phyloP scores from a whole-genome alignment of 78 protist genomes.

The Dictyostelium firmibasis region DNA sequence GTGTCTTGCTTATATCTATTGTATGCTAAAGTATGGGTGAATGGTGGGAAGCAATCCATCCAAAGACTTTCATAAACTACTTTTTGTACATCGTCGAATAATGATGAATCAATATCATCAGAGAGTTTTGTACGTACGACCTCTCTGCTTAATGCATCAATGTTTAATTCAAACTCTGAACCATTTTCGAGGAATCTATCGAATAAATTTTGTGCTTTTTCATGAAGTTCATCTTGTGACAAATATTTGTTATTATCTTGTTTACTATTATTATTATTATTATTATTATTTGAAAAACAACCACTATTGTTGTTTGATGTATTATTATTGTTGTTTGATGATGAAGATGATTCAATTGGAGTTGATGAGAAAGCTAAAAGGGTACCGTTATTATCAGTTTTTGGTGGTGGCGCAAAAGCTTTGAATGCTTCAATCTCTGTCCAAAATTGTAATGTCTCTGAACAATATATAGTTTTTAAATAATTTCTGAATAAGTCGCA shows the following conservation, averaged over 20 bases:
- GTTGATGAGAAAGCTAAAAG: constrained; percentile 59
- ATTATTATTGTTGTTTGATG: not conserved
- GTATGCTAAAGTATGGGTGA: constrained; percentile 59
- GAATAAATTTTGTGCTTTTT: constrained; percentile 41
- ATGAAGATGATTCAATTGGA: constrained; percentile 39
- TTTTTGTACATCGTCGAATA: constrained; percentile 75
- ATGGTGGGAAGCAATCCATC: constrained; percentile 82
- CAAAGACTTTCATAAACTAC: constrained; percentile 49
- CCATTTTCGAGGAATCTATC: constrained; percentile 69
- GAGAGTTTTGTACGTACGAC: constrained; percentile 10
- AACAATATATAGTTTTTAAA: constrained; percentile 72
- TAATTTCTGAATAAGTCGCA: constrained; percentile 63
- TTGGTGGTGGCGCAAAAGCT: constrained; percentile 49
- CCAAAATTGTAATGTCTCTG: constrained; percentile 77
- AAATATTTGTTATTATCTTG: constrained; percentile 8
- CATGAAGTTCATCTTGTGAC: constrained; percentile 26
- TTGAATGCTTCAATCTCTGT: constrained; percentile 53
- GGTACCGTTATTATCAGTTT: not conserved
- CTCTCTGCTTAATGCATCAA: constrained; percentile 38
- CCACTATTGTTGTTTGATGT: not conserved
- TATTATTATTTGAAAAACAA: not conserved
- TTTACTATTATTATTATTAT: not conserved
- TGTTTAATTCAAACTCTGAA: constrained; percentile 62
- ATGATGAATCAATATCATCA: constrained; percentile 30
- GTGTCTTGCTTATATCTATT: constrained; percentile 78